phyloP scores from a whole-genome alignment of 2,329 filamentous ascomycete genomes.

The Trichoderma sp. region DNA sequence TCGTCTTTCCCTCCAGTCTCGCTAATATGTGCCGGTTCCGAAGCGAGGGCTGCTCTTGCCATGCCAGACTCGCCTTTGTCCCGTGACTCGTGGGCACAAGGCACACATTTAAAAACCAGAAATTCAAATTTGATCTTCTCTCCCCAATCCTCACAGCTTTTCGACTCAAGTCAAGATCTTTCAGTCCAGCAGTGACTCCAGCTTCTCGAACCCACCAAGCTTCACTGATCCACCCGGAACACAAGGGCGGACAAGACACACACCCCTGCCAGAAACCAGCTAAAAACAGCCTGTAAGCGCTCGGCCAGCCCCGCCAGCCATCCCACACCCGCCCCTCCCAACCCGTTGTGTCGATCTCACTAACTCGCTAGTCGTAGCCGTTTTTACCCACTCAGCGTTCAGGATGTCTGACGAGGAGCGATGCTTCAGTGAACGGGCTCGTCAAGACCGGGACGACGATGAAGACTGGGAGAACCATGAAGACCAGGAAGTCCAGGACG shows the following conservation, averaged over 20 bases:
- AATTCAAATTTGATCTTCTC: background rate
- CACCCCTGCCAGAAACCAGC: background rate
- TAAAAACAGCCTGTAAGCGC: slow-evolving; percentile 1
- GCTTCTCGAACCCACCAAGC: background rate
- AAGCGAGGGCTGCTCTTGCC: background rate
- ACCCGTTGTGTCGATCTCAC: slow-evolving; percentile 7
- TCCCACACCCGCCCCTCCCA: slow-evolving; percentile 1
- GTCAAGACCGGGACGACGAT: too few relatives aligned
- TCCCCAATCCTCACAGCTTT: background rate
- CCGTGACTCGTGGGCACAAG: background rate
- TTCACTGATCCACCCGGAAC: background rate
- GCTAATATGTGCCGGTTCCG: background rate
- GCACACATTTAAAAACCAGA: background rate
- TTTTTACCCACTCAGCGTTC: background rate
- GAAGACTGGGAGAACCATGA: too few relatives aligned
- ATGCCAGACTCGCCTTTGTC: background rate
- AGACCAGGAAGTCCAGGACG: too few relatives aligned
- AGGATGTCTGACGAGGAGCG: background rate
- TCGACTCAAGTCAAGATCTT: background rate
- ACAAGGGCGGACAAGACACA: background rate
- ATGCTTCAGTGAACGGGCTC: background rate
- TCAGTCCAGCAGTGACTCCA: background rate
- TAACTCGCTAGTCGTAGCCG: background rate
- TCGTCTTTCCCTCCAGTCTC: background rate
- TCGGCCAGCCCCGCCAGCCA: slow-evolving; percentile 9